Conservation (phyloP, 2,329 filamentous ascomycete species). For the Cordyceps pruinosa region DNA sequence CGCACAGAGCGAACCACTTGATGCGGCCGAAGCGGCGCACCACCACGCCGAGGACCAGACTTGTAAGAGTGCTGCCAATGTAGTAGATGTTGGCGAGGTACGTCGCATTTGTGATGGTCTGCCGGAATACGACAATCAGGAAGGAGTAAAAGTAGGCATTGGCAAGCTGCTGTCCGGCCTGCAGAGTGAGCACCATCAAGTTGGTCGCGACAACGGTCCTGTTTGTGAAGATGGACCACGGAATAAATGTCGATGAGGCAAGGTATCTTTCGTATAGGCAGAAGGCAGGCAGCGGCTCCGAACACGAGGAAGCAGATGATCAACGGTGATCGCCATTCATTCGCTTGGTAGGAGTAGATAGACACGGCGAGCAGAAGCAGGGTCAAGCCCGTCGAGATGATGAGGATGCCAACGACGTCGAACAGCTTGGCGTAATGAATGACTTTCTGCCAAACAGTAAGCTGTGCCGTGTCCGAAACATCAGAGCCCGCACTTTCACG, state of each 20-base stretch:
- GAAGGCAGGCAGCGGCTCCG: slow-evolving; percentile 30
- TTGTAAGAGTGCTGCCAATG: slow-evolving; percentile 28
- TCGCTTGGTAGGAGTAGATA: slow-evolving; percentile 38
- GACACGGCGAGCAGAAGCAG: slow-evolving; percentile 63
- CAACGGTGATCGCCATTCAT: slow-evolving; percentile 34
- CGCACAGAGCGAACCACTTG: slow-evolving; percentile 24
- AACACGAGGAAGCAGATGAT: slow-evolving; percentile 36
- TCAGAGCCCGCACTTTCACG: too few relatives aligned
- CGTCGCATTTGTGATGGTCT: slow-evolving; percentile 27
- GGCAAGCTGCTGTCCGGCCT: slow-evolving; percentile 31
- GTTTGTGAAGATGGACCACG: slow-evolving; percentile 26
- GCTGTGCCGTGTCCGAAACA: too few relatives aligned
- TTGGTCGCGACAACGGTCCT: slow-evolving; percentile 32
- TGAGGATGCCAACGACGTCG: slow-evolving; percentile 55
- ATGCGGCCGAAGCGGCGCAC: slow-evolving; percentile 25
- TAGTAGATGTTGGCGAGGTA: slow-evolving; percentile 35
- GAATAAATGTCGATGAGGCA: slow-evolving; percentile 34
- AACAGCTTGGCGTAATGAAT: slow-evolving; percentile 53
- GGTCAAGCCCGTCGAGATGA: slow-evolving; percentile 53
- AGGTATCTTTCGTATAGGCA: slow-evolving; percentile 31
- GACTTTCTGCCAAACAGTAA: slow-evolving; percentile 24
- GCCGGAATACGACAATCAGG: slow-evolving; percentile 32
- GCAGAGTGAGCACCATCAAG: slow-evolving; percentile 31
- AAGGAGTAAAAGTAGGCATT: slow-evolving; percentile 33
- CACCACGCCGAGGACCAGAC: slow-evolving; percentile 23